phyloP scores from a whole-genome alignment of 371 early-diverging fungal genomes.

The Polyrhizophydium stewartii region DNA sequence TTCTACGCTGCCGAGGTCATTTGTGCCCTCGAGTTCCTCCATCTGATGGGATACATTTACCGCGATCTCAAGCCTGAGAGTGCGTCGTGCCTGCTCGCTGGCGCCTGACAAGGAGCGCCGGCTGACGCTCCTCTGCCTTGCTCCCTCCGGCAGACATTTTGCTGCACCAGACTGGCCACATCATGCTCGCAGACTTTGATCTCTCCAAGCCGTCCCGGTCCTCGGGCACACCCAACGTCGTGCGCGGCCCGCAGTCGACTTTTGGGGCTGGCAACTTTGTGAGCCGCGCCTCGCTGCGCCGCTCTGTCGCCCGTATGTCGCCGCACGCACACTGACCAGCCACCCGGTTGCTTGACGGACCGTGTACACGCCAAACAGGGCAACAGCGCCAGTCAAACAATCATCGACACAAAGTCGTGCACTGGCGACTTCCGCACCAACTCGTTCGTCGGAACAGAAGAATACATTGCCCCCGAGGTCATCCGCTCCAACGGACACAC shows the following conservation, averaged over 20 bases:
- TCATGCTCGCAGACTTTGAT: constrained; percentile 99
- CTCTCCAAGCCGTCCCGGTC: constrained; percentile 60
- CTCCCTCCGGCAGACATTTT: constrained; percentile 66
- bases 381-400: constrained; percentile 3
- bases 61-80: constrained; percentile 96
- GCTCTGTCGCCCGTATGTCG: no score
- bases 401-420: constrained; percentile 82
- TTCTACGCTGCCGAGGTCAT: constrained; percentile 64
- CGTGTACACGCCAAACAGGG: no score
- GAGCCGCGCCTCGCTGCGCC: no score
- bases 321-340: no score
- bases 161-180: constrained; percentile 86
- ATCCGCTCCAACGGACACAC: constrained; percentile 57
- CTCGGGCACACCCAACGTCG: not conserved
- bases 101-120: constrained; percentile 94
- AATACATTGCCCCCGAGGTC: constrained; percentile 71
- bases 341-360: constrained; percentile 76
- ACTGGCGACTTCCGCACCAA: constrained; percentile 35
- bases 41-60: constrained; percentile 88
- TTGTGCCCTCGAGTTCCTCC: constrained; percentile 80
- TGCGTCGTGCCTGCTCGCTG: constrained; percentile 90
- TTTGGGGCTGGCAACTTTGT: constrained; percentile 51
- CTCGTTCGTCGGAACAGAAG: constrained; percentile 77
- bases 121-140: constrained; percentile 96
- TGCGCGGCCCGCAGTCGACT: not conserved